These are phyloP conservation scores for Carallia pectinifolia DNA, from an alignment of 345 rosid genomes.

Conservation along the genomic window DNA sequence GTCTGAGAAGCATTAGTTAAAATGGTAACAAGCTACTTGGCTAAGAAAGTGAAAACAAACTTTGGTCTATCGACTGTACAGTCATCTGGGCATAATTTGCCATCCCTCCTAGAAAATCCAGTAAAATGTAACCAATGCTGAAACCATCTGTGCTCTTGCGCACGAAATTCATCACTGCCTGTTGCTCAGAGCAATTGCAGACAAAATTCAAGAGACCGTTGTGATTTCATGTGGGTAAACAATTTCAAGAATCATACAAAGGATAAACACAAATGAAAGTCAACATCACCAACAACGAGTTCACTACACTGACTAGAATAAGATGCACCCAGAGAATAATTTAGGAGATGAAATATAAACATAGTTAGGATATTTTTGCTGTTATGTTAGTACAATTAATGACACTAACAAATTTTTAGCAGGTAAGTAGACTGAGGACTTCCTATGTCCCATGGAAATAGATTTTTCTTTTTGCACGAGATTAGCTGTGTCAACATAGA, in stretches of 20 bases:
- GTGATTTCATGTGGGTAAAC: not conserved
- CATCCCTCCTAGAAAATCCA: slow-evolving; percentile 79
- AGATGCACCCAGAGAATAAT: no score
- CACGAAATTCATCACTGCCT: slow-evolving; percentile 81
- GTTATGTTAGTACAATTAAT: no score
- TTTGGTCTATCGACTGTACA: slow-evolving; percentile 83
- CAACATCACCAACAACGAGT: not conserved
- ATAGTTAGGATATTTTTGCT: no score
- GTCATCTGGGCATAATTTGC: slow-evolving; percentile 73
- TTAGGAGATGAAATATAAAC: no score
- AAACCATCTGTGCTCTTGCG: slow-evolving; percentile 91
- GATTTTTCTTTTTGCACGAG: no score
- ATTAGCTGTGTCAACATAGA: not conserved
- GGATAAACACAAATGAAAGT: not conserved
- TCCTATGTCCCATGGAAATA: no score
- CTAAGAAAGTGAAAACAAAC: slow-evolving; percentile 32
- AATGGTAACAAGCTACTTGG: slow-evolving; percentile 5
- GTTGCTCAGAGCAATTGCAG: slow-evolving; percentile 20
- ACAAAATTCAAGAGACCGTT: not conserved
- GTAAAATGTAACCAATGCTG: slow-evolving; percentile 84
- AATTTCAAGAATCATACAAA: not conserved
- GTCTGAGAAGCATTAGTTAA: not conserved
- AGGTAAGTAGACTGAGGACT: no score
- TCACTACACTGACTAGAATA: not conserved
- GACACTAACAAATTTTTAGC: no score